Percentiles rank a stretch among this genome's conserved stretches.
Evolutionary conservation across 163 green algal genomes (phyloP).

Genomic region (Volvox carteri): DNA sequence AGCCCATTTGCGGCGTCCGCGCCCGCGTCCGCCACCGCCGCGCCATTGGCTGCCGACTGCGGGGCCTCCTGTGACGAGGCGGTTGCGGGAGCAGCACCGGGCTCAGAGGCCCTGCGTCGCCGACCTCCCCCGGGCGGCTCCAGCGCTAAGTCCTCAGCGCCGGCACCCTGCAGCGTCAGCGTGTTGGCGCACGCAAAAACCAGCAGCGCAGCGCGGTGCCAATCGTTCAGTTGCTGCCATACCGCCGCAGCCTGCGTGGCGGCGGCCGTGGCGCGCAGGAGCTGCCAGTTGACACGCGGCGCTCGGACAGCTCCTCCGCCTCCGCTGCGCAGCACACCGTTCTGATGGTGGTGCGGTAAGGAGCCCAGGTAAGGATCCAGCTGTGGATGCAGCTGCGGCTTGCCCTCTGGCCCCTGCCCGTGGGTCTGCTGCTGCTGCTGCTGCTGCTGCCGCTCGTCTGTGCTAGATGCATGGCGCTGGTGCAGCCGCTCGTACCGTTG

Average conservation of each 20-base stretch:
- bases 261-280: constrained; percentile 38
- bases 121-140: neutral
- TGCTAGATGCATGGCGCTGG: neutral
- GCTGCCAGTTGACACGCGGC: constrained; percentile 54
- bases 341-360: too few species aligned
- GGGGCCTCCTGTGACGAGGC: neutral
- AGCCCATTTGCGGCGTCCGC: neutral
- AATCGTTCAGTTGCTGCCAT: constrained; percentile 52
- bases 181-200: constrained; percentile 54
- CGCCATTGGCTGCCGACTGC: neutral
- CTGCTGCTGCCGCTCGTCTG: neutral
- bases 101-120: neutral
- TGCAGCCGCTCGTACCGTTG: neutral
- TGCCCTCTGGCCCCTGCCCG: neutral
- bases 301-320: neutral
- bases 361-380: neutral
- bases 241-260: constrained; percentile 46
- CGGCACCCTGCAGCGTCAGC: constrained; percentile 23
- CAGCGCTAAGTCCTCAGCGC: constrained; percentile 14
- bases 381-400: neutral
- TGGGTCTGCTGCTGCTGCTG: neutral
- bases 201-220: constrained; percentile 52
- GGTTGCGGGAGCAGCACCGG: neutral
- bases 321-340: neutral
- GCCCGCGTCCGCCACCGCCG: neutral